Evolutionary conservation across 192 early-diverging fungal genomes (phyloP), one percentile per base, ranked within the genome.

Genomic region (Dispira parvispora): DNA sequence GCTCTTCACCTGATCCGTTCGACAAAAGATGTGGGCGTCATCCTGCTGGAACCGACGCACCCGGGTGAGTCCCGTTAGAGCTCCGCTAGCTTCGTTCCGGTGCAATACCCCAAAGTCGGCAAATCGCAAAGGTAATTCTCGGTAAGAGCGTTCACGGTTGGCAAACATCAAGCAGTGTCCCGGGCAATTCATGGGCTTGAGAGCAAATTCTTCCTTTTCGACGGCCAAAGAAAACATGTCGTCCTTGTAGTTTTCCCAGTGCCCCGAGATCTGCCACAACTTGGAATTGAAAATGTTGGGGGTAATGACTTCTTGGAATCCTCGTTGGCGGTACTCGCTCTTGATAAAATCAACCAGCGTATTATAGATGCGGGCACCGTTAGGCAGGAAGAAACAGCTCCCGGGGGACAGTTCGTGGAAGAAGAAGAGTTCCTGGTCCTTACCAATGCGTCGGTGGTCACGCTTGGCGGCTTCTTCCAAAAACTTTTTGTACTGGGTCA

Each of bases 101-200:
- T 99, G 96, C 55, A 99, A 76, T 45, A 97, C 94, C 69, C 96
- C 94, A 73, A 99, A 99, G 78, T 99, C 96, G 8, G 96, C 96
- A 62, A 92, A 73, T 32, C 96, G 88, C 26, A 99, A 65, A 45
- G 96, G 96, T 53, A 99, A 77, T 67, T 99, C 96, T 69, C 92
- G 83, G 78, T 96, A 96, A 49, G 90, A 93, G 46, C 94, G 84
- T 67, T 94, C 91, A 65, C 92, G 84, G 63, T 86, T 78, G 47
- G 78, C 84, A 72, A 97, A 99, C 84, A 99, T 92, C 68, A 99
- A 72, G 74, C 94, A 97, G 72, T 99, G 96, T 61, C 93, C 90
- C 43, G 96, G 96, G 68, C 96, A 99, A 79, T 99, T 90, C 96
- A 99, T 99, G 20, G 96, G 96, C 84, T 99, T 99, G 54, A 99